Percentiles rank a stretch among this genome's conserved stretches.
phyloP scores from a whole-genome alignment of 2,329 filamentous ascomycete species.

The Cladosporium phlei region DNA sequence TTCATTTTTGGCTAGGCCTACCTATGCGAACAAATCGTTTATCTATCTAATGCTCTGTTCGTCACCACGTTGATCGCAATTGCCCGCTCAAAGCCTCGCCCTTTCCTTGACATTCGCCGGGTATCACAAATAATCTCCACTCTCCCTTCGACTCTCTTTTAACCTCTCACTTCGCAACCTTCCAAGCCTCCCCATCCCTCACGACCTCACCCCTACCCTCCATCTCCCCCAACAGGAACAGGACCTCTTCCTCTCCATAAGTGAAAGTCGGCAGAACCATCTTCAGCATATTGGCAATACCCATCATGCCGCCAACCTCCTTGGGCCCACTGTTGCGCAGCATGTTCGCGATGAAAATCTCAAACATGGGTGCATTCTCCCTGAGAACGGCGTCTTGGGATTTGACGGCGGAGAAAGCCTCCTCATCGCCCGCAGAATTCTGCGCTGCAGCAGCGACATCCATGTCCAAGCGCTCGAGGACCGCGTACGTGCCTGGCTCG shows the following conservation, averaged over 20 bases:
- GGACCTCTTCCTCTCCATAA: conserved; percentile 83
- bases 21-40: too few relatives aligned
- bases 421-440: conserved; percentile 29
- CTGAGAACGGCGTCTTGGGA: conserved; percentile 56
- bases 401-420: conserved; percentile 46
- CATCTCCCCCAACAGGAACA: conserved; percentile 74
- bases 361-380: conserved; percentile 71
- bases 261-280: conserved; percentile 85
- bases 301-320: conserved; percentile 64
- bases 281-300: conserved; percentile 92
- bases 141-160: too few relatives aligned
- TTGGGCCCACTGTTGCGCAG: conserved; percentile 68
- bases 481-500: conserved; percentile 52
- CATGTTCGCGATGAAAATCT: conserved; percentile 92
- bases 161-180: conserved; percentile 9
- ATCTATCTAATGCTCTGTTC: too few relatives aligned
- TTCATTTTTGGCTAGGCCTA: too few relatives aligned
- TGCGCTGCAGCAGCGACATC: conserved; percentile 31
- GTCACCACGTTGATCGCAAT: too few relatives aligned
- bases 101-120: too few relatives aligned
- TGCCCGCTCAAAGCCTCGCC: too few relatives aligned
- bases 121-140: too few relatives aligned
- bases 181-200: conserved; percentile 31
- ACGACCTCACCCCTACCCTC: conserved; percentile 63
- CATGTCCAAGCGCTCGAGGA: conserved; percentile 60